Evolutionary conservation across 1,284 basidiomycete genomes (phyloP).

Genomic region (Marasmius sp.): DNA sequence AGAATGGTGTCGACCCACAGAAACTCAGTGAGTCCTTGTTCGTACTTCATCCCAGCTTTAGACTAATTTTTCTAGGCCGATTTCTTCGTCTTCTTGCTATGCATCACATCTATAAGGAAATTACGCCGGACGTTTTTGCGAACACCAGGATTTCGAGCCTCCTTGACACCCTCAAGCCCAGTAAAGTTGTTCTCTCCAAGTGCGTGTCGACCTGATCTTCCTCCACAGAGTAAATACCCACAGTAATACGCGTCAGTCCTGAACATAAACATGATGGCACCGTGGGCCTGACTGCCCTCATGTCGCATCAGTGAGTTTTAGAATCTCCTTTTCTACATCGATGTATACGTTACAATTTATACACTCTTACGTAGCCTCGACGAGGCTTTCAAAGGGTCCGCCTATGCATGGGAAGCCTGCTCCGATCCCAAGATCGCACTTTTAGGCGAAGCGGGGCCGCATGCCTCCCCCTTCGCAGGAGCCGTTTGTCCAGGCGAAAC

Average conservation of each 20-base stretch:
- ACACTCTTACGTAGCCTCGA: conserved; percentile 25
- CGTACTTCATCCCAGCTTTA: background rate
- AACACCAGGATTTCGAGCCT: conserved; percentile 41
- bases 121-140: conserved; percentile 40
- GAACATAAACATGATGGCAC: conserved; percentile 25
- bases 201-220: background rate
- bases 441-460: conserved; percentile 23
- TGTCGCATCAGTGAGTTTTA: conserved; percentile 11
- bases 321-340: background rate
- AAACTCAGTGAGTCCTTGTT: conserved; percentile 30
- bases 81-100: conserved; percentile 38
- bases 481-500: conserved; percentile 24
- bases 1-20: conserved; percentile 24
- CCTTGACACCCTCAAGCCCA: conserved; percentile 40
- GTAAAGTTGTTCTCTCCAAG: conserved; percentile 22
- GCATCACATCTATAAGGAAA: conserved; percentile 41
- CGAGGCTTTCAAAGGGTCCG: conserved; percentile 32
- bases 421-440: conserved; percentile 28
- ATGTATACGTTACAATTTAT: background rate
- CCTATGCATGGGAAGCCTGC: conserved; percentile 33
- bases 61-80: conserved; percentile 26
- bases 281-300: conserved; percentile 20
- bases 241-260: conserved; percentile 11
- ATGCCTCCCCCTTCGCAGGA: conserved; percentile 27
- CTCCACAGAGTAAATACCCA: no score